phyloP scores from a whole-genome alignment of 2,329 filamentous ascomycete species.

The Fusarium musae region DNA sequence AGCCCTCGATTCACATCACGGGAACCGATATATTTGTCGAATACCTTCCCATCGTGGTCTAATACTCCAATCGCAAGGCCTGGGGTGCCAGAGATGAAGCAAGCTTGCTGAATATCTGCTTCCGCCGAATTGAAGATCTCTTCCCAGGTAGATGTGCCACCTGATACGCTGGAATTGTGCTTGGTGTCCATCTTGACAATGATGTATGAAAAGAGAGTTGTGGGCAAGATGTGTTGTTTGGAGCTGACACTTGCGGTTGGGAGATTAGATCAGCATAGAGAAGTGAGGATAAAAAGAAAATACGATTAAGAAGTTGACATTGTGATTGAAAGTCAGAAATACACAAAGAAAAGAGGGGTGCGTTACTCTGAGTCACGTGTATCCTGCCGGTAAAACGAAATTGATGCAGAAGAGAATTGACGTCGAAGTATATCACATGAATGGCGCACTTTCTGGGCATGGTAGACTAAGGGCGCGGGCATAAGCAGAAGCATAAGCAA shows the following conservation, averaged over 20 bases:
- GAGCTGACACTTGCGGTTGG: too few relatives aligned
- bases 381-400: too few relatives aligned
- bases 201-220: neutral
- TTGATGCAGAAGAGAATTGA: too few relatives aligned
- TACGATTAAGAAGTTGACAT: neutral
- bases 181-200: neutral
- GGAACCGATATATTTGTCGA: neutral
- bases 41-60: too few relatives aligned
- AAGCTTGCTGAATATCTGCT: neutral
- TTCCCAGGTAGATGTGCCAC: neutral
- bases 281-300: too few relatives aligned
- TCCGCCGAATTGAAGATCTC: rapidly evolving
- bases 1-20: rapidly evolving
- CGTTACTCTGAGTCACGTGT: neutral
- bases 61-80: rapidly evolving
- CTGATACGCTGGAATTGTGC: too few relatives aligned
- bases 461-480: neutral
- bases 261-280: too few relatives aligned
- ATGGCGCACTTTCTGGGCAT: neutral
- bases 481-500: neutral
- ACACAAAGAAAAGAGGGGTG: neutral
- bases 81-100: rapidly evolving
- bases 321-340: neutral
- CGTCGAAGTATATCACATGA: neutral
- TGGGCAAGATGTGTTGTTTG: too few relatives aligned